phyloP scores from a whole-genome alignment of 305 asterid genomes.

The Nicotiana rustica region DNA sequence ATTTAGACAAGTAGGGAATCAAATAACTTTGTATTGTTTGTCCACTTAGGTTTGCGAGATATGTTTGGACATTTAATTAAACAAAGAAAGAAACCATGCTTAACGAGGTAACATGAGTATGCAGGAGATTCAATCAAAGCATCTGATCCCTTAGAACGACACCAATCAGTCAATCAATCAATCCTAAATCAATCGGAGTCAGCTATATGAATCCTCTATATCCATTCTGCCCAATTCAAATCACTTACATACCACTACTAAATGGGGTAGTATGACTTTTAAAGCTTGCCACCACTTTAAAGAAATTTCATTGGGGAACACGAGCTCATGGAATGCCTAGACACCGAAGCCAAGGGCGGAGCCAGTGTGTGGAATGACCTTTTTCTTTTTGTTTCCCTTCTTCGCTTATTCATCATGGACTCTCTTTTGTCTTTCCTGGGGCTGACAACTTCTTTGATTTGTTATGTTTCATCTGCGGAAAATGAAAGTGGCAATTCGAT shows the following conservation, averaged over 20 bases:
- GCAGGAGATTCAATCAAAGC: slow-evolving; percentile 13
- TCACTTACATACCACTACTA: background rate
- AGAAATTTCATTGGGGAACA: background rate
- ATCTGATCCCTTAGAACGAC: background rate
- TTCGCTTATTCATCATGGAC: too few relatives aligned
- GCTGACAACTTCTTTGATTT: too few relatives aligned
- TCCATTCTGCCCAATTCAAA: background rate
- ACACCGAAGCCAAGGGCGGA: too few relatives aligned
- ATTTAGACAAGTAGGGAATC: background rate
- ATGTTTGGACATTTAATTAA: background rate
- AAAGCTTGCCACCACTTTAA: background rate
- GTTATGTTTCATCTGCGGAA: too few relatives aligned
- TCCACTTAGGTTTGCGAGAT: background rate
- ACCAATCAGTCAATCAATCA: background rate
- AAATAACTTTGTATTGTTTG: background rate
- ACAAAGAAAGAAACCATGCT: background rate
- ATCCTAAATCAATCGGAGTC: too few relatives aligned
- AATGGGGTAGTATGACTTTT: background rate
- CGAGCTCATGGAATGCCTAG: background rate
- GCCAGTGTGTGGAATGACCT: too few relatives aligned
- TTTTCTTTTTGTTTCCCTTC: too few relatives aligned
- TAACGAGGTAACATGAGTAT: background rate
- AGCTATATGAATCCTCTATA: background rate
- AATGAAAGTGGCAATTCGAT: too few relatives aligned
- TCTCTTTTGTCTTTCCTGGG: too few relatives aligned